Evolutionary conservation across 2,329 filamentous ascomycete genomes (phyloP).

Genomic region (Exophiala bonariae): DNA sequence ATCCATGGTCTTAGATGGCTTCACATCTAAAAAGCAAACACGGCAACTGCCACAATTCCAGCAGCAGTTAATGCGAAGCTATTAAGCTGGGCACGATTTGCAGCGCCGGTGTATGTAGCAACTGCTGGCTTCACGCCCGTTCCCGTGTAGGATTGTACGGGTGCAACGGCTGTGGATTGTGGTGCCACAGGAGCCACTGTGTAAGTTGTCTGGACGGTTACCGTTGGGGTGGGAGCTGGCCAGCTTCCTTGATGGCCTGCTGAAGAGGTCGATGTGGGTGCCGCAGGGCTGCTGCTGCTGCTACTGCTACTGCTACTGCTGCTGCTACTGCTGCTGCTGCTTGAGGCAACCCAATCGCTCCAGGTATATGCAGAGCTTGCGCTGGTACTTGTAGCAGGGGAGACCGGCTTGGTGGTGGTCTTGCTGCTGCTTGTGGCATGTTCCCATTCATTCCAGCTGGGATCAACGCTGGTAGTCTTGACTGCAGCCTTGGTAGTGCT

Average conservation of each 20-base stretch:
- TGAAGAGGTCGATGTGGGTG: not conserved
- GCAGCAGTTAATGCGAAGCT: slow-evolving; percentile 8
- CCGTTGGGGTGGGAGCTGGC: slow-evolving; percentile 4
- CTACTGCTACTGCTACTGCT: too few species aligned
- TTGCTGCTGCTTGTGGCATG: too few species aligned
- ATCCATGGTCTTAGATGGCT: too few species aligned
- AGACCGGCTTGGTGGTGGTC: too few species aligned
- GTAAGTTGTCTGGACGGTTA: slow-evolving; percentile 15
- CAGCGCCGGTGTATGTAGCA: slow-evolving; percentile 20
- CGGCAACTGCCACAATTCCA: slow-evolving; percentile 10
- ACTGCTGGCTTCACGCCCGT: slow-evolving; percentile 9
- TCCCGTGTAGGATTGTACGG: not conserved
- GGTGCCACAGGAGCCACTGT: slow-evolving; percentile 16
- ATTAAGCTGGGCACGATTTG: slow-evolving; percentile 10
- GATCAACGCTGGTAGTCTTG: too few species aligned
- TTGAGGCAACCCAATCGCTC: not conserved
- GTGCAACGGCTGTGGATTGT: not conserved
- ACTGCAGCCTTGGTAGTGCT: too few species aligned
- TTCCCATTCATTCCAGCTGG: too few species aligned
- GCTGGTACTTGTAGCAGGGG: too few species aligned
- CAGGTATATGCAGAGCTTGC: not conserved
- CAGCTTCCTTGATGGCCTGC: not conserved
- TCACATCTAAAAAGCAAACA: slow-evolving; percentile 7
- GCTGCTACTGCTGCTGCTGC: not conserved
- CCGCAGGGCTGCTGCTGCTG: not conserved